Evolutionary conservation across 2,329 filamentous ascomycete genomes (phyloP).

Genomic region (Colletotrichum australisinense): DNA sequence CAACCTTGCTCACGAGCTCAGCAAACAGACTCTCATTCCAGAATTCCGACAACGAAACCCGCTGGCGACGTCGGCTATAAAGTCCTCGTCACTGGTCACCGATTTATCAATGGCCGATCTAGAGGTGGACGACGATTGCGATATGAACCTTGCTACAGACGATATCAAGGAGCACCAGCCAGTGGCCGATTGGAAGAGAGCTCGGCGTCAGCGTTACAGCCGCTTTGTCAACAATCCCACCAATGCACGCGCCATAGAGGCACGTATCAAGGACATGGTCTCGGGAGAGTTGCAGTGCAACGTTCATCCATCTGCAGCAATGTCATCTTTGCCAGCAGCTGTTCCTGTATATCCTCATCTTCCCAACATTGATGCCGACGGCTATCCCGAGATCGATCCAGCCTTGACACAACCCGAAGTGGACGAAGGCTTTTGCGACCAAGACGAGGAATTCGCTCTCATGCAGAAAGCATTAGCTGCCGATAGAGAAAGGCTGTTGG

Average conservation of each 20-base stretch:
- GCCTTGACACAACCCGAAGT: neutral
- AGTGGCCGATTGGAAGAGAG: constrained; percentile 31
- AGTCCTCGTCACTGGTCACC: constrained; percentile 2
- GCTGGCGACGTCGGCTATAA: neutral
- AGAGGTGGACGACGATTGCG: constrained; percentile 30
- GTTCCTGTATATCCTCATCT: neutral
- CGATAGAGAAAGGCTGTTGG: neutral
- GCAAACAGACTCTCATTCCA: constrained; percentile 25
- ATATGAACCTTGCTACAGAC: constrained; percentile 16
- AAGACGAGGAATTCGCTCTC: constrained; percentile 5
- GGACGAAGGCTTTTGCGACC: constrained; percentile 32
- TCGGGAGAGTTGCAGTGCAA: constrained; percentile 19
- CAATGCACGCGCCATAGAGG: constrained; percentile 20
- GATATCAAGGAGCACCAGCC: constrained; percentile 18
- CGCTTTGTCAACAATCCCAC: constrained; percentile 28
- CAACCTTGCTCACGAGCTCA: constrained; percentile 25
- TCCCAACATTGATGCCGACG: constrained; percentile 13
- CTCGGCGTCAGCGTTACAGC: constrained; percentile 25
- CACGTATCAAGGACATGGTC: constrained; percentile 25
- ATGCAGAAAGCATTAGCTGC: neutral
- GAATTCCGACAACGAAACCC: neutral
- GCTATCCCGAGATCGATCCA: neutral
- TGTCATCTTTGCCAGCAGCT: neutral
- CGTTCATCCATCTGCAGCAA: neutral
- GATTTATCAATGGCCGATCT: constrained; percentile 11